phyloP scores from a whole-genome alignment of 306 rosid genomes.

The Quercus rubra region DNA sequence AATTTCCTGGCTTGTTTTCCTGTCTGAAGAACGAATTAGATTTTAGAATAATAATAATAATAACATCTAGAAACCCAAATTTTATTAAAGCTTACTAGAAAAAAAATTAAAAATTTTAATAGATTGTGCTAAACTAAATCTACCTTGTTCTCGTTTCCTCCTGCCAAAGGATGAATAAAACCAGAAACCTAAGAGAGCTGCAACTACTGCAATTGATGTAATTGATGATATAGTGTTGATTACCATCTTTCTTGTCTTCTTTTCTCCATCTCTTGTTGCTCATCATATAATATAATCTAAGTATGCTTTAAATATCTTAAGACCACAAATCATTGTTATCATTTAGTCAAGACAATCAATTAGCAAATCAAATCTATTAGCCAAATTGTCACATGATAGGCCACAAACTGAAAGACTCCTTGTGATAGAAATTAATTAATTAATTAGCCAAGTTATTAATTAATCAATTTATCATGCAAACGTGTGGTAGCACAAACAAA shows the following conservation, averaged over 20 bases:
- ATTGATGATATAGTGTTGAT: neutral
- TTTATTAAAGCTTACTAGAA: no score
- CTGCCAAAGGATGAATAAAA: neutral
- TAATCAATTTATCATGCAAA: no score
- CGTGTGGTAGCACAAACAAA: no score
- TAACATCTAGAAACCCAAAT: neutral
- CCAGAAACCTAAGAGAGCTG: slow-evolving; percentile 11
- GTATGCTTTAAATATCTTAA: neutral
- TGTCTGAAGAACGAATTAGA: slow-evolving; percentile 1
- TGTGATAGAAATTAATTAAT: no score
- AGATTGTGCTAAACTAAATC: neutral
- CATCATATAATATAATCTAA: neutral
- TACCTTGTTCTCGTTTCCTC: slow-evolving; percentile 14
- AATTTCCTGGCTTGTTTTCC: slow-evolving; percentile 10
- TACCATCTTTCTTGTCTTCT: neutral
- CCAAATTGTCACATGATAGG: neutral
- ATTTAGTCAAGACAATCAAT: no score
- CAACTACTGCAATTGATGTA: slow-evolving; percentile 1
- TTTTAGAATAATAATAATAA: neutral
- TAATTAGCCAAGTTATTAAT: no score
- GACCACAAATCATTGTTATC: neutral
- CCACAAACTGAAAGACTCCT: no score
- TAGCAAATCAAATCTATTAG: no score
- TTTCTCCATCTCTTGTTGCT: no score
- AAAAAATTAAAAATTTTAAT: neutral